A percentile compares a stretch with the other conserved stretches of the same genome.
Evolutionary conservation across 129 eudicot genomes (phyloP).

Genomic region (Tanacetum coccineum): DNA sequence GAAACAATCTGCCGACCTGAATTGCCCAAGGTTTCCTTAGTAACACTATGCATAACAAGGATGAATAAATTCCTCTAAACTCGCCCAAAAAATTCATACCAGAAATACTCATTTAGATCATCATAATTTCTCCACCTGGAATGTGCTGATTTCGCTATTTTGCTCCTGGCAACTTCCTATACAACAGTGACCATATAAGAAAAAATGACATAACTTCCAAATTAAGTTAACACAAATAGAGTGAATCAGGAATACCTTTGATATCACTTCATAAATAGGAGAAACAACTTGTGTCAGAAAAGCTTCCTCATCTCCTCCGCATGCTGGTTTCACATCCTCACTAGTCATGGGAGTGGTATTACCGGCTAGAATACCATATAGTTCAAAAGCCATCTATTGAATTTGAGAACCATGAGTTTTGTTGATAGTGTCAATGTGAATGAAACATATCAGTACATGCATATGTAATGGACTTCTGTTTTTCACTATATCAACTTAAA

Average conservation of each 20-base stretch:
- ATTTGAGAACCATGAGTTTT: slow-evolving; percentile 12
- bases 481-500: too few relatives aligned
- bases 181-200: not conserved
- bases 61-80: too few relatives aligned
- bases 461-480: too few relatives aligned
- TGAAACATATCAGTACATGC: too few relatives aligned
- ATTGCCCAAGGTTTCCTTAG: not conserved
- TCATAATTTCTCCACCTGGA: slow-evolving; percentile 96
- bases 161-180: slow-evolving; percentile 94
- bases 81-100: slow-evolving; percentile 36
- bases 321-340: slow-evolving; percentile 97
- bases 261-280: slow-evolving; percentile 92
- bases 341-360: slow-evolving; percentile 95
- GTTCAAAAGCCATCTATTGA: slow-evolving; percentile 90
- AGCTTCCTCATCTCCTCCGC: slow-evolving; percentile 98
- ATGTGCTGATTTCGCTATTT: slow-evolving; percentile 69
- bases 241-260: slow-evolving; percentile 46
- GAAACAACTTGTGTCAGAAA: slow-evolving; percentile 81
- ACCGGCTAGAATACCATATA: slow-evolving; percentile 98
- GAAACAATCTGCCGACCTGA: slow-evolving; percentile 95
- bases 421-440: not conserved
- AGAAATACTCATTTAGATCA: slow-evolving; percentile 89
- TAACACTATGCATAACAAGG: not conserved
- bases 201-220: not conserved
- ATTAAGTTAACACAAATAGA: slow-evolving; percentile 4